Conservation (phyloP, 805 yeast species). For the Wickerhamiella shivajii region DNA sequence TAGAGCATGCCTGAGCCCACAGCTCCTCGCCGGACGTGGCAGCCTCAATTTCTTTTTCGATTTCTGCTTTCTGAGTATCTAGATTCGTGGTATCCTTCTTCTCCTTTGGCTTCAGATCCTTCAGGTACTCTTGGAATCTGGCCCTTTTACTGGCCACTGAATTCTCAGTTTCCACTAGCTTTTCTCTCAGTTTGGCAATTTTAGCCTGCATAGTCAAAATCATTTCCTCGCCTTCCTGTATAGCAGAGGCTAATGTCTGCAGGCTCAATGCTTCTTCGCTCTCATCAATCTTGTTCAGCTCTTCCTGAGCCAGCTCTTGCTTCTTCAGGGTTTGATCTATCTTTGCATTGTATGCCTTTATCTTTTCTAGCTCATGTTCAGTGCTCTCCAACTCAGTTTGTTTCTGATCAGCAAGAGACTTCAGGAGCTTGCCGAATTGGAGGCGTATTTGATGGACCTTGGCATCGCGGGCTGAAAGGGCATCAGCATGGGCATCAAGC, state of each 20-base stretch:
- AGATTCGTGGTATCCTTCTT: background rate
- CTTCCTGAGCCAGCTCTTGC: background rate
- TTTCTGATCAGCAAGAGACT: background rate
- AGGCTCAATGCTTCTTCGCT: background rate
- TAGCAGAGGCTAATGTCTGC: background rate
- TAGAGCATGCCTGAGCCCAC: slow-evolving; percentile 9
- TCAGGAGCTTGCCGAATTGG: slow-evolving; percentile 8
- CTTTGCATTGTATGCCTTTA: background rate
- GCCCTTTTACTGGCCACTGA: too few species aligned
- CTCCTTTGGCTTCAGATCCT: too few species aligned
- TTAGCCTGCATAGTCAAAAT: background rate
- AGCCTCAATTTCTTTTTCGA: slow-evolving; percentile 4
- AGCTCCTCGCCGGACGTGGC: slow-evolving; percentile 1
- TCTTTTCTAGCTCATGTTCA: background rate
- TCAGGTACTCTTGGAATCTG: too few species aligned
- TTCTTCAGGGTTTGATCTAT: background rate
- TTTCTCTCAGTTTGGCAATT: background rate
- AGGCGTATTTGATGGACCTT: slow-evolving; percentile 6
- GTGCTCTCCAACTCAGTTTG: background rate
- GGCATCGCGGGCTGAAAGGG: slow-evolving; percentile 14
- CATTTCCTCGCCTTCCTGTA: background rate
- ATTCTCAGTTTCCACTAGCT: background rate
- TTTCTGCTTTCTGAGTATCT: background rate
- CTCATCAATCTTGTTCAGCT: slow-evolving; percentile 5
- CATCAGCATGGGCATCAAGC: slow-evolving; percentile 17